These are phyloP conservation scores for Fraxinus pennsylvanica DNA, from an alignment of 257 asterid genomes.

Conservation along the genomic window DNA sequence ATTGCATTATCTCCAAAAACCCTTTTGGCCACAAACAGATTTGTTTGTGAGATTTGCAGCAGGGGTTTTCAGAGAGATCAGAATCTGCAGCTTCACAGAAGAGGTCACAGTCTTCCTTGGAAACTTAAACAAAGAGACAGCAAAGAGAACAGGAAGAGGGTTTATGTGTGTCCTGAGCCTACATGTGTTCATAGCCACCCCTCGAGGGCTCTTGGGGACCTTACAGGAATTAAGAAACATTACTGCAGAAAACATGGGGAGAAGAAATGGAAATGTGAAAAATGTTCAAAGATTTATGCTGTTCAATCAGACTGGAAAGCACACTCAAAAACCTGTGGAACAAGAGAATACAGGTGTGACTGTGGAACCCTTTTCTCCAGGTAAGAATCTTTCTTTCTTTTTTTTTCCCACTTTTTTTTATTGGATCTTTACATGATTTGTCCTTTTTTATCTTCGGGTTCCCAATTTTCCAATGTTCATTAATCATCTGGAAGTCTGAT, in stretches of 20 bases:
- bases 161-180: conserved; percentile 76
- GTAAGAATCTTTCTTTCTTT: conserved; percentile 27
- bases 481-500: not conserved
- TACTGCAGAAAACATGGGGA: conserved; percentile 87
- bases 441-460: not conserved
- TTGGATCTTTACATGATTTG: not conserved
- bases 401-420: not conserved
- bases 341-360: conserved; percentile 80
- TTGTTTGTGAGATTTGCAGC: conserved; percentile 83
- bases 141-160: conserved; percentile 65
- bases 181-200: conserved; percentile 82
- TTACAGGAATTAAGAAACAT: conserved; percentile 88
- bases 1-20: conserved; percentile 80
- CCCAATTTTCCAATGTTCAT: not conserved
- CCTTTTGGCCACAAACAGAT: conserved; percentile 72
- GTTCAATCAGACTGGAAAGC: conserved; percentile 97
- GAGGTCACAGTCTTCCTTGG: conserved; percentile 93
- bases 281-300: conserved; percentile 75
- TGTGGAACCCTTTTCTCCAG: conserved; percentile 92
- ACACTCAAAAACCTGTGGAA: conserved; percentile 80
- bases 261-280: conserved; percentile 88
- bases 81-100: conserved; percentile 80
- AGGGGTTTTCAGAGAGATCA: conserved; percentile 91
- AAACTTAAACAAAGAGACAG: conserved; percentile 73
- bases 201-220: conserved; percentile 79